phyloP scores from a whole-genome alignment of 345 rosid genomes.

The Hibiscus trionum region DNA sequence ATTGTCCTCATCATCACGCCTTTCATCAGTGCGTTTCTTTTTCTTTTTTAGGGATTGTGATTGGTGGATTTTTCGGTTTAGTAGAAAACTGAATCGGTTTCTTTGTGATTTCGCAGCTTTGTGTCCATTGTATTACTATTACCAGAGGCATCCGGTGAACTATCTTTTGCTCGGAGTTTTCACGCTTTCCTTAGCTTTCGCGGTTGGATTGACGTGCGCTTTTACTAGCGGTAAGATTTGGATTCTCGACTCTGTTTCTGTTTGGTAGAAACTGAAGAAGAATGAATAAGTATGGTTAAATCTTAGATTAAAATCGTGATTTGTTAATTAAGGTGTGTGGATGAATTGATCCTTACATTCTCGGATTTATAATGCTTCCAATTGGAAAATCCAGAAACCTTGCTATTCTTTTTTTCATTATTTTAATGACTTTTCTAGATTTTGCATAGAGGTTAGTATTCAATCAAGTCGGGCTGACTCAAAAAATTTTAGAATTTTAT shows the following conservation, averaged over 20 bases:
- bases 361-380: too few species aligned
- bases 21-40: slow-evolving; percentile 42
- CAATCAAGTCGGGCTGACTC: too few species aligned
- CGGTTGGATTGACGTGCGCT: slow-evolving; percentile 76
- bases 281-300: too few species aligned
- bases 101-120: slow-evolving; percentile 37
- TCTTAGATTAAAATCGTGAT: too few species aligned
- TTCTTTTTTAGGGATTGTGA: background rate
- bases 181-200: slow-evolving; percentile 63
- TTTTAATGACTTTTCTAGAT: too few species aligned
- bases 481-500: too few species aligned
- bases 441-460: too few species aligned
- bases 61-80: background rate
- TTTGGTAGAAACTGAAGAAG: background rate
- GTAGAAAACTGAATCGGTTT: background rate
- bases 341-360: too few species aligned
- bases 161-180: slow-evolving; percentile 69
- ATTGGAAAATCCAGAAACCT: too few species aligned
- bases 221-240: slow-evolving; percentile 52
- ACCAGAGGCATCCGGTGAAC: slow-evolving; percentile 86
- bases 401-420: too few species aligned
- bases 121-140: slow-evolving; percentile 76
- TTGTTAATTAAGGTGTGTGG: background rate
- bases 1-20: slow-evolving; percentile 69
- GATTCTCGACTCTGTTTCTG: background rate